Evolutionary conservation across 1,284 basidiomycete species (phyloP).

Genomic region (Cryptococcus hybrid): DNA sequence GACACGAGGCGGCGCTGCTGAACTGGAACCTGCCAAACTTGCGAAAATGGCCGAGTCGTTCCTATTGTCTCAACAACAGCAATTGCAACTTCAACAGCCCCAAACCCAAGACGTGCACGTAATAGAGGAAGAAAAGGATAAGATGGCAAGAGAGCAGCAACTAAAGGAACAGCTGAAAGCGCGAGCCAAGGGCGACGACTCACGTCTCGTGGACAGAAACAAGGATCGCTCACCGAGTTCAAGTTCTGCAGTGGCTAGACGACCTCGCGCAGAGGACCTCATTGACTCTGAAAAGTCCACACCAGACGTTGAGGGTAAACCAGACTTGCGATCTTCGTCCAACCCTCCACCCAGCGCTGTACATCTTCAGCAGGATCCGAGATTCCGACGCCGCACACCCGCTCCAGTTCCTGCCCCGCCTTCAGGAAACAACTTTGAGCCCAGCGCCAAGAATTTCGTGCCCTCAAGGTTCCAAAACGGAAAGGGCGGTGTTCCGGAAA

Average conservation of each 20-base stretch:
- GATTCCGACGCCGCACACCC: background rate
- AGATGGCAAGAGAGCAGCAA: constrained; percentile 2
- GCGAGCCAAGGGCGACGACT: background rate
- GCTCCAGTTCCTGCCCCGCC: background rate
- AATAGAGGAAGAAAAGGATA: background rate
- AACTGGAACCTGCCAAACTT: constrained; percentile 8
- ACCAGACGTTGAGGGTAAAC: background rate
- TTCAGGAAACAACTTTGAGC: background rate
- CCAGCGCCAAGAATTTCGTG: constrained; percentile 1
- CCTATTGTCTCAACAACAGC: constrained; percentile 9
- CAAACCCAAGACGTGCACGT: background rate
- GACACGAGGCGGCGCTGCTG: background rate
- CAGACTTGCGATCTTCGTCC: background rate
- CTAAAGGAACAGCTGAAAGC: constrained; percentile 10
- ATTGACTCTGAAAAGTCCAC: background rate
- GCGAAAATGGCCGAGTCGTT: constrained; percentile 17
- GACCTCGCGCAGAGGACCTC: constrained; percentile 3
- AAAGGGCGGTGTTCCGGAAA: background rate
- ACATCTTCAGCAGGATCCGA: background rate
- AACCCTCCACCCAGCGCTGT: background rate
- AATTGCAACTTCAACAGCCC: background rate
- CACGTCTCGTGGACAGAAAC: background rate
- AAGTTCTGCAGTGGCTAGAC: background rate
- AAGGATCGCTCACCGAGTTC: background rate
- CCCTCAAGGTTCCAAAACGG: background rate